A percentile compares a stretch with the other conserved stretches of the same genome.
These are phyloP conservation scores for Globisporangium camurandrum DNA, from an alignment of 352 stramenopile genomes.

Conservation along the genomic window DNA sequence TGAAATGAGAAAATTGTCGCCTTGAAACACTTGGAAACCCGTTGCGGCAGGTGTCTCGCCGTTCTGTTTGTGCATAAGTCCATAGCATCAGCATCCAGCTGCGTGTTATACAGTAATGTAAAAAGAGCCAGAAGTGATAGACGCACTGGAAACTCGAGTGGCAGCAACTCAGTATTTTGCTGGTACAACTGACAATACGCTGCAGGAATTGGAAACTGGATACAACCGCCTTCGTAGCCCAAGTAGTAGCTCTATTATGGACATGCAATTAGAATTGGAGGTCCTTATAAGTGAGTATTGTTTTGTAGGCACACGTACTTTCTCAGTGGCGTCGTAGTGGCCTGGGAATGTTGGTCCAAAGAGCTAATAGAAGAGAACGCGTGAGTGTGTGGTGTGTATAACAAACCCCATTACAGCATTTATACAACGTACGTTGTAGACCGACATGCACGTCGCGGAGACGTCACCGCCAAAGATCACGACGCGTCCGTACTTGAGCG, in stretches of 20 bases:
- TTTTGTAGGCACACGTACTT: conserved; percentile 20
- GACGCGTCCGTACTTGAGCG: conserved; percentile 75
- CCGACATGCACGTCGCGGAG: conserved; percentile 78
- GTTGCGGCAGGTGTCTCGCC: conserved; percentile 64
- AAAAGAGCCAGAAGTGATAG: no score
- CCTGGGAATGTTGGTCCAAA: conserved; percentile 83
- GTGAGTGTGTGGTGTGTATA: not conserved
- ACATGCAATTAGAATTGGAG: no score
- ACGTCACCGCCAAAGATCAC: conserved; percentile 78
- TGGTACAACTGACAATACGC: conserved; percentile 70
- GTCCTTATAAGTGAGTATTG: not conserved
- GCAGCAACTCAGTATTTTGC: conserved; percentile 67
- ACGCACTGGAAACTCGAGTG: conserved; percentile 72
- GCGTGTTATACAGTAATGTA: not conserved
- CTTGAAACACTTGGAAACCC: conserved; percentile 60
- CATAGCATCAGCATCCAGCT: not conserved
- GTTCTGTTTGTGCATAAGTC: conserved; percentile 29
- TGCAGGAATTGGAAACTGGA: conserved; percentile 73
- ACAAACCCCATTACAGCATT: not conserved
- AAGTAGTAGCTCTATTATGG: conserved; percentile 73
- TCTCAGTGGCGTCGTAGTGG: conserved; percentile 49
- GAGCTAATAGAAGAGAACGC: conserved; percentile 25
- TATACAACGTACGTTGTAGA: conserved; percentile 65
- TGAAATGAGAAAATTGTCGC: conserved; percentile 33
- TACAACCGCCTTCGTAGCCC: conserved; percentile 56